phyloP scores from a whole-genome alignment of 78 protist species.

The Ministeria vibrans region DNA sequence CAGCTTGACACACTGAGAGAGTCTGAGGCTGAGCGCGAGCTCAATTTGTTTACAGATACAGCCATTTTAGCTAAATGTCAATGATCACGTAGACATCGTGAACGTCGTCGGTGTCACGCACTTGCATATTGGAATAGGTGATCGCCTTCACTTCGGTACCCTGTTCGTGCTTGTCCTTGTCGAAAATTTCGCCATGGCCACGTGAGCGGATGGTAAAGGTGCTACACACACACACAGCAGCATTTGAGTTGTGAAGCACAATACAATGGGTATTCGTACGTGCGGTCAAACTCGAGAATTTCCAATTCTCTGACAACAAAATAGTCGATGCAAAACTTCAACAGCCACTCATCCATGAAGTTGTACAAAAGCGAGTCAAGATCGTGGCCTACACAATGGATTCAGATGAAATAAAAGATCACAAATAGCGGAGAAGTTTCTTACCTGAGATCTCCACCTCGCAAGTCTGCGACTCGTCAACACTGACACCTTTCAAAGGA shows the following conservation, averaged over 20 bases:
- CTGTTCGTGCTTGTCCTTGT: slow-evolving; percentile 15
- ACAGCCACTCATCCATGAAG: slow-evolving; percentile 5
- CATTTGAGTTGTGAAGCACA: not conserved
- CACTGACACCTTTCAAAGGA: not conserved
- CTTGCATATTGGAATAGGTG: slow-evolving; percentile 47
- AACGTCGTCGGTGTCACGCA: not conserved
- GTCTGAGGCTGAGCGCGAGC: too few species aligned
- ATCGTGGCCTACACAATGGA: not conserved
- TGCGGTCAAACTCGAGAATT: not conserved
- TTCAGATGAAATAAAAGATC: not conserved
- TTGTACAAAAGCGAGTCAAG: not conserved
- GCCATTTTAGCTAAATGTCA: slow-evolving; percentile 43
- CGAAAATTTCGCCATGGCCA: slow-evolving; percentile 26
- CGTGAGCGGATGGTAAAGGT: too few species aligned
- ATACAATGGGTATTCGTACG: too few species aligned
- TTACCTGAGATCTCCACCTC: not conserved
- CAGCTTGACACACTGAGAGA: too few species aligned
- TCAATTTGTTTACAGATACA: too few species aligned
- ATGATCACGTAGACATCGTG: slow-evolving; percentile 25
- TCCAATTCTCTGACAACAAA: not conserved
- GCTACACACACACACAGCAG: not conserved
- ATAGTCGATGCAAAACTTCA: not conserved
- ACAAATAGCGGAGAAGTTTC: not conserved
- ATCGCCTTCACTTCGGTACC: slow-evolving; percentile 58
- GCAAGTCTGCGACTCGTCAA: not conserved